Evolutionary conservation across 306 rosid species (phyloP).

Genomic region (Ziziphus jujuba): DNA sequence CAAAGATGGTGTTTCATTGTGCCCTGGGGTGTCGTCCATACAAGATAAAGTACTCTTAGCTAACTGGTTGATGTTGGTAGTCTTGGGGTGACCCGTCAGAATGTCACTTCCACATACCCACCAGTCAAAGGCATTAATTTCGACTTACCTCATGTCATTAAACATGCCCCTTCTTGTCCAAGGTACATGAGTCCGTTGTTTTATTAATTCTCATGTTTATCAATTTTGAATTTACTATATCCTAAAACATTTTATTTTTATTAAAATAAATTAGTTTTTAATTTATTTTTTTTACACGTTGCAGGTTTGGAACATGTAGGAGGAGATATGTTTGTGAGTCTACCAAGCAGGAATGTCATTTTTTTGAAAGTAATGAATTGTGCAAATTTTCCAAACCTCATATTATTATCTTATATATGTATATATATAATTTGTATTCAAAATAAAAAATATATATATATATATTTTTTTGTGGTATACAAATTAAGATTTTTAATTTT

Average conservation of each 20-base stretch:
- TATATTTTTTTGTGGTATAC: too few relatives aligned
- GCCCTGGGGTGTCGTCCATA: conserved; percentile 11
- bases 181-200: too few relatives aligned
- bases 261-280: too few relatives aligned
- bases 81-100: conserved; percentile 38
- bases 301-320: conserved; percentile 31
- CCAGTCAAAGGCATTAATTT: conserved; percentile 44
- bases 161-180: conserved; percentile 46
- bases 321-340: conserved; percentile 31
- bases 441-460: too few relatives aligned
- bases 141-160: conserved; percentile 46
- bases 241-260: too few relatives aligned
- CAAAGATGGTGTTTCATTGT: conserved; percentile 41
- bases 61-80: conserved; percentile 60
- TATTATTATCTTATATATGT: too few relatives aligned
- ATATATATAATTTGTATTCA: too few relatives aligned
- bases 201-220: too few relatives aligned
- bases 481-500: too few relatives aligned
- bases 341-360: conserved; percentile 32
- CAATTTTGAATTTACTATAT: neutral
- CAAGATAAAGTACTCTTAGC: conserved; percentile 38
- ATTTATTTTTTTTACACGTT: neutral
- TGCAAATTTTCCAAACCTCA: too few relatives aligned
- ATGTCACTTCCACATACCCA: conserved; percentile 53
- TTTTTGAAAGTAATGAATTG: conserved; percentile 27